Evolutionary conservation across 1,139 yeast genomes (phyloP).

Genomic region (Yamadazyma dushanensis): DNA sequence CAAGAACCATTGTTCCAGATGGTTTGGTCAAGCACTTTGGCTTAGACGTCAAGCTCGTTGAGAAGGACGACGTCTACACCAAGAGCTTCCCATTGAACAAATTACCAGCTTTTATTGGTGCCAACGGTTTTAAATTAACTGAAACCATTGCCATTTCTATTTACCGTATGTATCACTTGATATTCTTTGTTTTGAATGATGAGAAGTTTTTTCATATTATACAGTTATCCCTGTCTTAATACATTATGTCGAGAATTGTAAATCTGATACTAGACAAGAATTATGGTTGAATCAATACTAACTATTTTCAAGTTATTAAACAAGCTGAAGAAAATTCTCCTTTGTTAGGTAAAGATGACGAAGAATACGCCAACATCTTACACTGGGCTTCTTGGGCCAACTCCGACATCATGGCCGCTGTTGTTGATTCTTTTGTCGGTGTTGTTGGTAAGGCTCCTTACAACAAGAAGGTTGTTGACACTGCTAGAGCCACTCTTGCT

Average conservation of each 20-base stretch:
- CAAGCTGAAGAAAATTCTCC: slow-evolving; percentile 24
- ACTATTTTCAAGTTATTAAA: slow-evolving; percentile 26
- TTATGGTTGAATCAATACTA: slow-evolving; percentile 7
- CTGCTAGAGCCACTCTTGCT: slow-evolving; percentile 42
- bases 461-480: slow-evolving; percentile 81
- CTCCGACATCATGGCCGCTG: slow-evolving; percentile 58
- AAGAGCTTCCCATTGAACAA: slow-evolving; percentile 68
- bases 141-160: slow-evolving; percentile 74
- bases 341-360: slow-evolving; percentile 63
- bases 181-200: slow-evolving; percentile 39
- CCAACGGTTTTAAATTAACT: slow-evolving; percentile 74
- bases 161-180: slow-evolving; percentile 35
- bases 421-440: slow-evolving; percentile 34
- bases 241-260: slow-evolving; percentile 67
- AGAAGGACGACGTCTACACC: slow-evolving; percentile 46
- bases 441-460: slow-evolving; percentile 46
- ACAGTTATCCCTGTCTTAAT: slow-evolving; percentile 95
- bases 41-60: slow-evolving; percentile 65
- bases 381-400: slow-evolving; percentile 84
- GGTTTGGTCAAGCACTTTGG: slow-evolving; percentile 70
- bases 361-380: slow-evolving; percentile 69
- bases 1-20: slow-evolving; percentile 39
- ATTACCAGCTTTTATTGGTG: slow-evolving; percentile 78
- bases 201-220: slow-evolving; percentile 49
- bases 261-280: slow-evolving; percentile 37